Base-by-base conservation (phyloP, 2,329 filamentous ascomycete species). In the Stagonosporopsis rhizophila region DNA sequence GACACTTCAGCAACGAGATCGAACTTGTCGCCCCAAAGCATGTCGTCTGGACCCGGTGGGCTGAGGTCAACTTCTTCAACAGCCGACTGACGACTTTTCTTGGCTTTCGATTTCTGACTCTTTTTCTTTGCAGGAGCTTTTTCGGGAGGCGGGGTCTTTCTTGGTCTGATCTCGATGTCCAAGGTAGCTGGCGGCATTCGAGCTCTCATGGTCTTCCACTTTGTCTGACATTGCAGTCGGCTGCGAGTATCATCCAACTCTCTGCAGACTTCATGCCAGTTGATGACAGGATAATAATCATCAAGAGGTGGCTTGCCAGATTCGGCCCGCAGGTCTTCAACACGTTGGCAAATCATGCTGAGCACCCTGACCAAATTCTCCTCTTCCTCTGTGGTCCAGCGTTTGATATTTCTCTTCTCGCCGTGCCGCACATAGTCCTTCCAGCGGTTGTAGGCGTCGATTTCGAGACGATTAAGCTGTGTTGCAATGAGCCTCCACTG, bases 401-500 rank as follows among this genome's bases (percentile, higher is more conserved):
- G 72, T 30, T 83, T 82, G 38, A 79, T 82, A 28, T 80, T 80
- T 52, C 79, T 77, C 0, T 79, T 81, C 6, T 82, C 79, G 19
- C 83, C 83, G 50, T 85, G 87, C 41, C 87, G 77, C 20, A 89
- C 76, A 65, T 89, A 87, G 65, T 91, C 89, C 35, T 87, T 82
- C 79, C 87, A 90, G 3, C 89, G 85, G 70, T 91, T 89, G 46
- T 88, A 83, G 48, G 87, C 81, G 68, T 91, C 88, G 57, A 86
- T 83, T 0, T 84, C 80, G 35, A 86, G 83, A 6, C 90, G 86
- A 59, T 87, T 87, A 20, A 84, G 64, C 12, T 79, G 62, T n/a
- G 80, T 77, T 0, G 82, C 85, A 60, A 92, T 89, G 25, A 80
- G 62, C 11, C 81, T 81, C 87, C 89, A 92, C 56, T 85, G 83